A percentile compares a stretch with the other conserved stretches of the same genome.
phyloP scores from a whole-genome alignment of 352 stramenopile species.

The Globisporangium orthogonon region DNA sequence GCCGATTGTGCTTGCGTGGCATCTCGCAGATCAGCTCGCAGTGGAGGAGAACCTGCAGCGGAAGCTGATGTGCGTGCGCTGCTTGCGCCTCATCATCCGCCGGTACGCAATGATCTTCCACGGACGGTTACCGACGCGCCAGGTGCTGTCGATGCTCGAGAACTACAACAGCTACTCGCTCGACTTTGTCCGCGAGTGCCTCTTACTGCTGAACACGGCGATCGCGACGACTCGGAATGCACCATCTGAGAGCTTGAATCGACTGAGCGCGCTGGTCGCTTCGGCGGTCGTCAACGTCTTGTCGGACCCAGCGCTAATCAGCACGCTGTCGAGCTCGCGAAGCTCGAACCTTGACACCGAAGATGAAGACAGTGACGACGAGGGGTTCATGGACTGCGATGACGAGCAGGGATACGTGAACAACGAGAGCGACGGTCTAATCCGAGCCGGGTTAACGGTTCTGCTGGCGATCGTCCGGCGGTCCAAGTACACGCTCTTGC shows the following conservation, averaged over 20 bases:
- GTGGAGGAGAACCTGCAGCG: conserved; percentile 58
- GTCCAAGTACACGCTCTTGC: conserved; percentile 58
- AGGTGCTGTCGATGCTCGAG: conserved; percentile 55
- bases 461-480: conserved; percentile 62
- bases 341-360: conserved; percentile 17
- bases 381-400: conserved; percentile 39
- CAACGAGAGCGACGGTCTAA: conserved; percentile 57
- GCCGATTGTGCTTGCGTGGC: conserved; percentile 69
- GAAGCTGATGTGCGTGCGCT: conserved; percentile 53
- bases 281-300: conserved; percentile 52
- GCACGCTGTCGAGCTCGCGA: conserved; percentile 29
- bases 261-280: conserved; percentile 38
- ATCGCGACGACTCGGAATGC: conserved; percentile 63
- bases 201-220: conserved; percentile 65
- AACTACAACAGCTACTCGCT: conserved; percentile 37
- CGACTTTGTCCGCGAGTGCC: conserved; percentile 65
- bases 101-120: conserved; percentile 80
- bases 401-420: conserved; percentile 53
- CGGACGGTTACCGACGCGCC: conserved; percentile 55
- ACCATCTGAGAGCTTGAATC: conserved; percentile 57
- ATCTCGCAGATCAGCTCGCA: conserved; percentile 66
- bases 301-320: conserved; percentile 45
- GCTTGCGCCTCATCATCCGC: conserved; percentile 58
- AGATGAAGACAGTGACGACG: conserved; percentile 24
- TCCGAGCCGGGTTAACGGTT: conserved; percentile 62